Evolutionary conservation across 2,329 filamentous ascomycete genomes (phyloP).

Genomic region (Trichoderma endophyticum): DNA sequence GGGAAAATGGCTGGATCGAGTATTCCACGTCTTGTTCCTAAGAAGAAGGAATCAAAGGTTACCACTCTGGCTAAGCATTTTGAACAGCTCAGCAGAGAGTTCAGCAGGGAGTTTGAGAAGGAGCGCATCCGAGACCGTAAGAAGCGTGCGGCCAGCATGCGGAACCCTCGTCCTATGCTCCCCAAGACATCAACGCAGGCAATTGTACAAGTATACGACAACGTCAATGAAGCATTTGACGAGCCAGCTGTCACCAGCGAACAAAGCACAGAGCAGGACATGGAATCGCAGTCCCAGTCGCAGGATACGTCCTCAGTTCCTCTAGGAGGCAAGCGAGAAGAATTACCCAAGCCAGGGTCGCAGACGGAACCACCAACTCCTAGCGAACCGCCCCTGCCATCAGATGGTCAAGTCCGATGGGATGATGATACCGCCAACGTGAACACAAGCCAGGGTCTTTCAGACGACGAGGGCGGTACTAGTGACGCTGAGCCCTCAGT

Average conservation of each 20-base stretch:
- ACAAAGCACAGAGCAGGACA: constrained; percentile 26
- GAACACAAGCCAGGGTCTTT: constrained; percentile 52
- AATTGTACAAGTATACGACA: constrained; percentile 92
- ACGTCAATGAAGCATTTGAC: constrained; percentile 88
- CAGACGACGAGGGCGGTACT: constrained; percentile 63
- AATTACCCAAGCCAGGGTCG: constrained; percentile 25
- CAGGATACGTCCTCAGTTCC: constrained; percentile 25
- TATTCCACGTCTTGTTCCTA: constrained; percentile 83
- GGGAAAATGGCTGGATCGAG: constrained; percentile 64
- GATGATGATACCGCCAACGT: constrained; percentile 30
- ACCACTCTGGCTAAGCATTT: constrained; percentile 94
- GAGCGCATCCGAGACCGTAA: constrained; percentile 84
- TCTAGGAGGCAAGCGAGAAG: constrained; percentile 28
- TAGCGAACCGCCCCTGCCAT: constrained; percentile 23
- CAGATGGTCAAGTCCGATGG: constrained; percentile 26
- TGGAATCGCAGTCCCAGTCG: constrained; percentile 16
- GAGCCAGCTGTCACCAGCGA: constrained; percentile 64
- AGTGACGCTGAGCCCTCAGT: constrained; percentile 72
- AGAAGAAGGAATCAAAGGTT: constrained; percentile 72
- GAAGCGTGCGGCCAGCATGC: constrained; percentile 72
- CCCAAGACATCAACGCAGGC: constrained; percentile 91
- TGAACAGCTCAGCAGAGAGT: constrained; percentile 93
- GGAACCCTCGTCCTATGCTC: constrained; percentile 70
- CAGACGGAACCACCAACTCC: constrained; percentile 23
- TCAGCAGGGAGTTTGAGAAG: constrained; percentile 94